Evolutionary conservation across 768 basidiomycete genomes (phyloP).

Genomic region (Amanita subjunquillea): DNA sequence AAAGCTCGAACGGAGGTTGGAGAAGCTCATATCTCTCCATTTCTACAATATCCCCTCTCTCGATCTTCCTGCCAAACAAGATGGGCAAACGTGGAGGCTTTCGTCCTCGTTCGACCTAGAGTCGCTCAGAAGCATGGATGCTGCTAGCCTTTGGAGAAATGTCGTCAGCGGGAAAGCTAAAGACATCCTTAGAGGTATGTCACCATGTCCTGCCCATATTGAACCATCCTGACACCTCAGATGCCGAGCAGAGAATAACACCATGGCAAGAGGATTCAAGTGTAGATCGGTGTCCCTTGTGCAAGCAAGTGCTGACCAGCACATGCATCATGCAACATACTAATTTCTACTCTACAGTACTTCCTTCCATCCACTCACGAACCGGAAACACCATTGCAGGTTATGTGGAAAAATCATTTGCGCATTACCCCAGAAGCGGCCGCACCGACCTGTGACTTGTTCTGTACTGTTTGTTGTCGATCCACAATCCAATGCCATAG

Average conservation of each 20-base stretch:
- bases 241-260: constrained; percentile 84
- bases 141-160: constrained; percentile 63
- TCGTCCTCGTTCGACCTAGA: constrained; percentile 74
- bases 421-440: constrained; percentile 69
- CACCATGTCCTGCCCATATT: neutral
- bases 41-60: constrained; percentile 28
- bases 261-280: constrained; percentile 85
- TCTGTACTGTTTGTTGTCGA: constrained; percentile 86
- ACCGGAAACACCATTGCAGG: constrained; percentile 94
- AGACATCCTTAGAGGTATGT: constrained; percentile 60
- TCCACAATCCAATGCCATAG: constrained; percentile 61
- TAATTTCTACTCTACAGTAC: constrained; percentile 23
- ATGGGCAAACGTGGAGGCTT: constrained; percentile 30
- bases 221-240: constrained; percentile 21
- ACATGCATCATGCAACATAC: neutral
- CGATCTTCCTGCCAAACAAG: constrained; percentile 5
- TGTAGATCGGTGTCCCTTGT: constrained; percentile 77
- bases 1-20: constrained; percentile 76
- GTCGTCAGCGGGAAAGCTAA: constrained; percentile 34
- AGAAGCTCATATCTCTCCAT: constrained; percentile 75
- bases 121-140: constrained; percentile 50
- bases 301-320: constrained; percentile 41
- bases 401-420: constrained; percentile 90
- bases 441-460: constrained; percentile 57
- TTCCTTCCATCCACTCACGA: constrained; percentile 82